Evolutionary conservation across 2,329 filamentous ascomycete species (phyloP), one percentile per base, ranked within the genome.

Genomic region (Trichophyton simii): DNA sequence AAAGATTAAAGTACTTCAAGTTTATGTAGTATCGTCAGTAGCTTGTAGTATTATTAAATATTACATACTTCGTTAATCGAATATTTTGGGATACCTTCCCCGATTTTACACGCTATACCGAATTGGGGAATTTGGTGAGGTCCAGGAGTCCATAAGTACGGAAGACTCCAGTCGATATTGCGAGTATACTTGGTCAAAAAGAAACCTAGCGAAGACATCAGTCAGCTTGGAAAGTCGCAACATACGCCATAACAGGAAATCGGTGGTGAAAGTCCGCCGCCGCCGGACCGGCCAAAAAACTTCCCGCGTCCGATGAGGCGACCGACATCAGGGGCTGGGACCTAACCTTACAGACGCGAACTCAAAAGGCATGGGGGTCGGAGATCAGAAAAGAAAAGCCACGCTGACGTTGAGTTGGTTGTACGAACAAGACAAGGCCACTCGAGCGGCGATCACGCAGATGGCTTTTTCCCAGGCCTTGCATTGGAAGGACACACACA

Each of bases 1-100:
- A 52, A 52, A 52, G 48, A 52, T 52, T 52, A 52, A 34, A 52
- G 48, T 54, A 34, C 48, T 34, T 54, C 48, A 34, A 54, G 48
- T 34, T 54, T 54, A 31, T 54, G 3, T 18, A 54, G 34, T 54
- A 54, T 54, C 22, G 25, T 54, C 34, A 54, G 15, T 54, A 34
- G 44, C 44, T 18, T 1, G 18, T 48, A 25, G 44, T 48, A 48
- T 48, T 48, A 48, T 48, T 48, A 48, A 48, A 22, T 48, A 48
- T 48, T 48, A 48, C 8, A 25, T 22, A 22, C 44, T 46, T 46
- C n/a, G 44, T 46, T 46, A 22, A 46, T 46, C 44, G 44, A 46
- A 46, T 46, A 46, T 46, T 46, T 46, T 46, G 44, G 44, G 44
- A 46, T 25, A 25, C 44, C 44, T 11, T 25, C 44, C 44, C 28